phyloP scores from a whole-genome alignment of 2,329 filamentous ascomycete genomes.

The Sporothrix brasiliensis region DNA sequence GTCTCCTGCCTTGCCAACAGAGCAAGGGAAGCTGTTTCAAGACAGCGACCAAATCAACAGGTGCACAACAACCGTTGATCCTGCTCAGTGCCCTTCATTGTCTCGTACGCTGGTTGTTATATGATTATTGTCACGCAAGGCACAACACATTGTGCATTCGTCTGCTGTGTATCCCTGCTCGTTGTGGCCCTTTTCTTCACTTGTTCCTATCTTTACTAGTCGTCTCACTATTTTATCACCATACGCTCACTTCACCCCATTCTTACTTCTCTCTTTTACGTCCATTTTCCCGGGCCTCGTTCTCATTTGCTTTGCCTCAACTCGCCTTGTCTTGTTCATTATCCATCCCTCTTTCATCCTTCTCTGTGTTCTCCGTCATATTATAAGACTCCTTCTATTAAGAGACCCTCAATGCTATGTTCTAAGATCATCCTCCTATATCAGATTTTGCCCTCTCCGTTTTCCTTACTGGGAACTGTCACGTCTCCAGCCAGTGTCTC shows the following conservation, averaged over 20 bases:
- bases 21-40: constrained; percentile 1
- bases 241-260: not conserved
- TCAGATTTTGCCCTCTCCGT: constrained; percentile 2
- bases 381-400: not conserved
- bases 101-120: constrained; percentile 2
- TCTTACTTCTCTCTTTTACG: not conserved
- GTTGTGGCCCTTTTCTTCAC: not conserved
- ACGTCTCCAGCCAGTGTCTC: not conserved
- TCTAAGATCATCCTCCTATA: constrained; percentile 8
- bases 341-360: not conserved
- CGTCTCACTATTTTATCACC: not conserved
- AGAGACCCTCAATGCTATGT: not conserved
- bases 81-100: not conserved
- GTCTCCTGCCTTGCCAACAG: constrained; percentile 5
- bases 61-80: not conserved
- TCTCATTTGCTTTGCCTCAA: not conserved
- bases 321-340: not conserved
- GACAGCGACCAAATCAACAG: not conserved
- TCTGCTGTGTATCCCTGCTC: constrained; percentile 11
- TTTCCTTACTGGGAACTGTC: not conserved
- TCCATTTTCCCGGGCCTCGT: constrained; percentile 9
- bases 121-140: constrained; percentile 17
- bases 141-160: constrained; percentile 20
- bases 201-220: not conserved
- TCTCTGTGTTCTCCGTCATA: not conserved